A percentile compares a stretch with the other conserved stretches of the same genome.
Conservation (phyloP, 768 basidiomycete genomes). For the Lactarius evosmus region DNA sequence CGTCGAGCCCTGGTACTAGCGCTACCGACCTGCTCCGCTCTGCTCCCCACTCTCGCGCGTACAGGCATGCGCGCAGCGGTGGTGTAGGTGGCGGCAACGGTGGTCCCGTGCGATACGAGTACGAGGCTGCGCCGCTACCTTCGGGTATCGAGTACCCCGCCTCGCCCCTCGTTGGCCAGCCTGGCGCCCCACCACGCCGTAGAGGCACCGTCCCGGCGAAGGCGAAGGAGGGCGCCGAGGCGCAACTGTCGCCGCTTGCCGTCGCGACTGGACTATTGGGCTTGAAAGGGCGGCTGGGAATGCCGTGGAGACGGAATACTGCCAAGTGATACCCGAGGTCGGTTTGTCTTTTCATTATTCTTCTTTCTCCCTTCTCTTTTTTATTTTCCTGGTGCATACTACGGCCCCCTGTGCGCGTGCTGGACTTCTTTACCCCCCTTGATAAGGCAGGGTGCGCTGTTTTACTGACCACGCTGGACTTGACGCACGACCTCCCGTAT, state of each 20-base stretch:
- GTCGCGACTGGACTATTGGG: constrained; percentile 9
- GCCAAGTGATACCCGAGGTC: constrained; percentile 6
- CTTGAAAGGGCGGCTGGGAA: constrained; percentile 7
- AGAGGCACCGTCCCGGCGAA: not conserved
- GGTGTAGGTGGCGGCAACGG: not conserved
- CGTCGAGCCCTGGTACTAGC: not conserved
- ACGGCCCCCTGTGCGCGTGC: constrained; percentile 13
- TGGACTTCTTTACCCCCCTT: constrained; percentile 4
- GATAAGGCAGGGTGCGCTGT: constrained; percentile 2
- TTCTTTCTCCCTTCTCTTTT: not conserved
- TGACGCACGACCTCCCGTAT: not conserved
- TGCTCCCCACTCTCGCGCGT: not conserved
- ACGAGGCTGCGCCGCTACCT: constrained; percentile 25
- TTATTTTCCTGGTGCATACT: not conserved
- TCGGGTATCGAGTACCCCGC: constrained; percentile 21
- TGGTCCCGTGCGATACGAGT: constrained; percentile 6
- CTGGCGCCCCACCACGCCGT: not conserved
- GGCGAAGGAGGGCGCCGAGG: not conserved
- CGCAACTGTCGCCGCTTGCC: constrained; percentile 7
- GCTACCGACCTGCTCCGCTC: not conserved
- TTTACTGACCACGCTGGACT: not conserved
- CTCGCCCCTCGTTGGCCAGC: constrained; percentile 14
- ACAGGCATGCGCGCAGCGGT: not conserved
- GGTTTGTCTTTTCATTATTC: not conserved
- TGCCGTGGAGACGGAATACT: constrained; percentile 21